Evolutionary conservation across 495 filamentous ascomycete genomes (phyloP).

Genomic region (Talaromyces proteolyticus): DNA sequence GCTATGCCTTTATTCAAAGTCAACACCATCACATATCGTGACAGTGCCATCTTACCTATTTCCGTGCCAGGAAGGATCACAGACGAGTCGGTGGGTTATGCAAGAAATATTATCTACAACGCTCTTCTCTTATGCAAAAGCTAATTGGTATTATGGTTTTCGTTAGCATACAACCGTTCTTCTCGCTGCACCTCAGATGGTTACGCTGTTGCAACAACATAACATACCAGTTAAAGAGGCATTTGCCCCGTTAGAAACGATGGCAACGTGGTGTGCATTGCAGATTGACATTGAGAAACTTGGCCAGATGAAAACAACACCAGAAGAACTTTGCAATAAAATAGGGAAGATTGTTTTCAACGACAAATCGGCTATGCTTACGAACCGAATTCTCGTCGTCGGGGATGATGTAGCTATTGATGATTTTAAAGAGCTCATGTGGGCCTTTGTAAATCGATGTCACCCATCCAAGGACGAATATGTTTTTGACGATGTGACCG

Average conservation of each 20-base stretch:
- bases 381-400: conserved; percentile 29
- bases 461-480: conserved; percentile 28
- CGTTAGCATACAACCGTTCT: no score
- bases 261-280: conserved; percentile 34
- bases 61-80: conserved; percentile 24
- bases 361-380: conserved; percentile 28
- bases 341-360: conserved; percentile 31
- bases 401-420: conserved; percentile 37
- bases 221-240: conserved; percentile 29
- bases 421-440: conserved; percentile 31
- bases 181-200: conserved; percentile 29
- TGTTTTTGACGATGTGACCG: conserved; percentile 30
- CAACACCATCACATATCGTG: conserved; percentile 34
- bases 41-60: conserved; percentile 31
- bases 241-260: conserved; percentile 32
- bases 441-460: conserved; percentile 36
- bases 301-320: conserved; percentile 21
- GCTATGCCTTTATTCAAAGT: conserved; percentile 26
- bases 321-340: conserved; percentile 19
- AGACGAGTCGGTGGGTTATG: no score
- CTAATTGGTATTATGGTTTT: no score
- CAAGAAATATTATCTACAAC: no score
- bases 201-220: conserved; percentile 25
- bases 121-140: no score
- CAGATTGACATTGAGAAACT: conserved; percentile 27